A percentile compares a stretch with the other conserved stretches of the same genome.
These are phyloP conservation scores for Taiozyma sp. DNA, from an alignment of 1,139 yeast species.

Conservation along the genomic window DNA sequence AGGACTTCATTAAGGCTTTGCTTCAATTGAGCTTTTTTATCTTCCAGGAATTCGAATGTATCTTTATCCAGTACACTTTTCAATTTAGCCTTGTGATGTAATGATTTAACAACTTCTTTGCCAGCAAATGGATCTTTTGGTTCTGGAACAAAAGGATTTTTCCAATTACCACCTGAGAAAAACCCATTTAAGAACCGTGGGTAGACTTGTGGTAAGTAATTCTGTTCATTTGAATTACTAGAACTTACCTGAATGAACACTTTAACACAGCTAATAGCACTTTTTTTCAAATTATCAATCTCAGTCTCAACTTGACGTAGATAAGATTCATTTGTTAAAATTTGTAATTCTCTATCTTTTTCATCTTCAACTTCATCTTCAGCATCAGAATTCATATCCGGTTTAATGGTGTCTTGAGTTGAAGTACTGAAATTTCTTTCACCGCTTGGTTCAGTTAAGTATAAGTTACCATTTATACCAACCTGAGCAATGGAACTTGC, in stretches of 20 bases:
- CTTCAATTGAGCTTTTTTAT: constrained; percentile 35
- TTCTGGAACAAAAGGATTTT: constrained; percentile 56
- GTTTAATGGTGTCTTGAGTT: constrained; percentile 25
- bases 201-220: constrained; percentile 55
- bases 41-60: constrained; percentile 37
- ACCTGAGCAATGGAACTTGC: constrained; percentile 54
- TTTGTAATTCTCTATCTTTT: constrained; percentile 4
- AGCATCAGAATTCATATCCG: background rate
- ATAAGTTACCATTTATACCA: constrained; percentile 54
- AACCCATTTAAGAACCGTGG: constrained; percentile 64
- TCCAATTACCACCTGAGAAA: constrained; percentile 73
- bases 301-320: constrained; percentile 18
- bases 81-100: constrained; percentile 25
- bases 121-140: constrained; percentile 25
- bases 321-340: constrained; percentile 20
- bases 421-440: constrained; percentile 24
- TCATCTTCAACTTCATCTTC: background rate
- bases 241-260: constrained; percentile 24
- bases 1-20: constrained; percentile 38
- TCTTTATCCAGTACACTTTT: constrained; percentile 48
- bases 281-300: constrained; percentile 17
- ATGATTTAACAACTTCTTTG: constrained; percentile 19
- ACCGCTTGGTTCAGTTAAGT: constrained; percentile 32
- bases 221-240: constrained; percentile 22
- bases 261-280: constrained; percentile 18